Conservation (phyloP, 768 basidiomycete genomes). For the Amanita inopinata region DNA sequence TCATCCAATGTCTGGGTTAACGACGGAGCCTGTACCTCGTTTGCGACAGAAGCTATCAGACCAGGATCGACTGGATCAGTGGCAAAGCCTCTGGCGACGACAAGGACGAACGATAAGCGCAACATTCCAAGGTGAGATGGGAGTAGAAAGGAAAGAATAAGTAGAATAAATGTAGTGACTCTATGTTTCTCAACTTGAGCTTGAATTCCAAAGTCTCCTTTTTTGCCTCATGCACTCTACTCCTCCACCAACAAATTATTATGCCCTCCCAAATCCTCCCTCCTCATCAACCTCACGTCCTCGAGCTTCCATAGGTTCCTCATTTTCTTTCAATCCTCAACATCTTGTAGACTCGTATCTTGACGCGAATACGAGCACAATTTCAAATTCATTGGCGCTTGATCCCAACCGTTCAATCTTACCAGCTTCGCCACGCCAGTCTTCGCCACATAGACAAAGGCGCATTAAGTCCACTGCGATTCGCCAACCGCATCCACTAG, state of each 20-base stretch:
- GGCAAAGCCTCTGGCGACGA: background rate
- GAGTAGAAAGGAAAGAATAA: background rate
- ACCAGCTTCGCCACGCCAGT: slow-evolving; percentile 58
- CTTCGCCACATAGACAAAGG: slow-evolving; percentile 52
- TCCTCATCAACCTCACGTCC: slow-evolving; percentile 50
- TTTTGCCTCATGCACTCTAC: slow-evolving; percentile 28
- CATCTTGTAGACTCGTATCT: slow-evolving; percentile 63
- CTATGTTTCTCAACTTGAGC: background rate
- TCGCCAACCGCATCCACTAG: slow-evolving; percentile 56
- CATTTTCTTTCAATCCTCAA: slow-evolving; percentile 79
- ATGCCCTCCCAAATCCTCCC: slow-evolving; percentile 37
- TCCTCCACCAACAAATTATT: slow-evolving; percentile 37
- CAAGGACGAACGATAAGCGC: background rate
- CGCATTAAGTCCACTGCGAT: slow-evolving; percentile 42
- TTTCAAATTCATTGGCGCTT: slow-evolving; percentile 50
- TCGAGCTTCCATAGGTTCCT: slow-evolving; percentile 64
- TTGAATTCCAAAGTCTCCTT: background rate
- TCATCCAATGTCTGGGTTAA: slow-evolving; percentile 26
- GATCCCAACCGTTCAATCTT: slow-evolving; percentile 79
- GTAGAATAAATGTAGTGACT: too few species aligned
- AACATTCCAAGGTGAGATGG: too few species aligned
- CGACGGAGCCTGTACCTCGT: slow-evolving; percentile 22
- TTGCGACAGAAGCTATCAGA: background rate
- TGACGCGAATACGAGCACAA: slow-evolving; percentile 52
- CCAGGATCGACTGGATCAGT: background rate